Percentiles rank a stretch among this genome's conserved stretches.
phyloP scores from a whole-genome alignment of 2,329 filamentous ascomycete species.

The Xylaria polymorpha region DNA sequence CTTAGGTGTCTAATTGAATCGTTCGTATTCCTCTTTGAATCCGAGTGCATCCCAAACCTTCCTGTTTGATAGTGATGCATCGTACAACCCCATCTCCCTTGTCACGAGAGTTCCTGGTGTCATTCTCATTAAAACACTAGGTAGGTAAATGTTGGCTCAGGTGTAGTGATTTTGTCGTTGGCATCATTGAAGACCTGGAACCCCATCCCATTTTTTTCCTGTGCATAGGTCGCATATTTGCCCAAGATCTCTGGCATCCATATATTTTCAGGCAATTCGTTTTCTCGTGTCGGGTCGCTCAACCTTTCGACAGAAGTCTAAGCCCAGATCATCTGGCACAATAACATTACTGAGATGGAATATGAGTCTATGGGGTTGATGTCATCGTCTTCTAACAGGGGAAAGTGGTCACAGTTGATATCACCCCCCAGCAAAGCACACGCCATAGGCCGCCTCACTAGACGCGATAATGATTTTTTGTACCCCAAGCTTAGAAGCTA shows the following conservation, averaged over 20 bases:
- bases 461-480: slow-evolving; percentile 71
- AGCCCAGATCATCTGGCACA: too few species aligned
- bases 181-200: slow-evolving; percentile 74
- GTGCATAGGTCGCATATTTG: slow-evolving; percentile 67
- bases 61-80: slow-evolving; percentile 69
- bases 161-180: slow-evolving; percentile 70
- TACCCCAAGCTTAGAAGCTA: slow-evolving; percentile 70
- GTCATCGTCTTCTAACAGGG: slow-evolving; percentile 69
- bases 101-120: slow-evolving; percentile 64
- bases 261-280: slow-evolving; percentile 71
- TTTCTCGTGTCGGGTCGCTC: slow-evolving; percentile 62
- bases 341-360: slow-evolving; percentile 69
- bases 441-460: slow-evolving; percentile 70
- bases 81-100: slow-evolving; percentile 66
- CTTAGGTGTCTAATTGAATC: slow-evolving; percentile 53
- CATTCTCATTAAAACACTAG: slow-evolving; percentile 62
- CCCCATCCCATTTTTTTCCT: slow-evolving; percentile 65
- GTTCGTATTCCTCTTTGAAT: slow-evolving; percentile 69
- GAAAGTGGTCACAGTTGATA: slow-evolving; percentile 66
- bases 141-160: slow-evolving; percentile 61
- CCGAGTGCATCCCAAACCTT: slow-evolving; percentile 70
- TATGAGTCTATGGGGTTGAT: slow-evolving; percentile 71
- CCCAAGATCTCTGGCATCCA: slow-evolving; percentile 70
- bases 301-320: slow-evolving; percentile 64
- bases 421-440: slow-evolving; percentile 71